Percentiles rank a stretch among this genome's conserved stretches.
Evolutionary conservation across 2,329 filamentous ascomycete genomes (phyloP).

Genomic region (Trichothecium roseum): DNA sequence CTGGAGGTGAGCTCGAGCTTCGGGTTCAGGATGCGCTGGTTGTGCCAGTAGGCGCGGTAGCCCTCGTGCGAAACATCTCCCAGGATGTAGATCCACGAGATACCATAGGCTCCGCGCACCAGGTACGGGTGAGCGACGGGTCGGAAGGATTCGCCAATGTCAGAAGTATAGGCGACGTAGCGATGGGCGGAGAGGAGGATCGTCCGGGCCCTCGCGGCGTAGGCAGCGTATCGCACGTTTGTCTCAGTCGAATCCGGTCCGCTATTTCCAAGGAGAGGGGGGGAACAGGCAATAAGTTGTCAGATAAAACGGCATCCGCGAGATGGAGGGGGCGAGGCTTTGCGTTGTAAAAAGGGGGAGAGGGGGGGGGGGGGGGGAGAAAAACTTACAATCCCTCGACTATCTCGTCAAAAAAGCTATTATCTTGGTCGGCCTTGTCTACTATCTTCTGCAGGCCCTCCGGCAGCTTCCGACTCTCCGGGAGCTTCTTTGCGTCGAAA

Average conservation of each 20-base stretch:
- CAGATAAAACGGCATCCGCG: too few species aligned
- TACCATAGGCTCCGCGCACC: conserved; percentile 73
- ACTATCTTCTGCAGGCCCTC: conserved; percentile 45
- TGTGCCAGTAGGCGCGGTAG: conserved; percentile 87
- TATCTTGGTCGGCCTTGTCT: conserved; percentile 50
- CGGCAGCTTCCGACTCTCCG: conserved; percentile 40
- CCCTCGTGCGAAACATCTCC: conserved; percentile 90
- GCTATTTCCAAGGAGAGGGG: conserved; percentile 15
- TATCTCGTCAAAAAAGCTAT: conserved; percentile 66
- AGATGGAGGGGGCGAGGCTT: neutral
- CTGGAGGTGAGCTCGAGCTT: conserved; percentile 42
- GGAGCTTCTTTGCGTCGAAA: conserved; percentile 36
- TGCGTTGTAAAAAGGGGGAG: neutral
- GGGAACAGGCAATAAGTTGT: too few species aligned
- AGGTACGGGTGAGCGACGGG: conserved; percentile 80
- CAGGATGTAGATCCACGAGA: conserved; percentile 86
- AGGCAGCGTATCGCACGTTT: conserved; percentile 83
- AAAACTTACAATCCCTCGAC: conserved; percentile 65
- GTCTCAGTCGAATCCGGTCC: conserved; percentile 70
- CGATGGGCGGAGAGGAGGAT: conserved; percentile 84
- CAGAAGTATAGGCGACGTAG: conserved; percentile 93
- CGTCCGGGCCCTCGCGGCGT: conserved; percentile 74
- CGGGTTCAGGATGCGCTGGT: conserved; percentile 66
- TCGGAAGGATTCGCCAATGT: conserved; percentile 93
- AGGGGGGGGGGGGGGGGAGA: neutral